Base-by-base conservation (phyloP, 129 eudicot species). In the Sambucus nigra region DNA sequence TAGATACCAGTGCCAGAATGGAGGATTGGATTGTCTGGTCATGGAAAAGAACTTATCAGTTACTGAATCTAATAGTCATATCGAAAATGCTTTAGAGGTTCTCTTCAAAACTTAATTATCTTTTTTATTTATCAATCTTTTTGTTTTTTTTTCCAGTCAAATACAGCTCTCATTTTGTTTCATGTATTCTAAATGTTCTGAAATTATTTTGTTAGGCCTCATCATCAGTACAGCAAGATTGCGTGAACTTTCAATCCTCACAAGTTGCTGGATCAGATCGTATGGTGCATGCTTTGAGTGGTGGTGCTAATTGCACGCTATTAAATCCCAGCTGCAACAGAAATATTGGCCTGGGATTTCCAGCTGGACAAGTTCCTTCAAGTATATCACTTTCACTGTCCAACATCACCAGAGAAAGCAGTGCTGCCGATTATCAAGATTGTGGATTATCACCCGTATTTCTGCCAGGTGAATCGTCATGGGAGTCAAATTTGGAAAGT, bases 341-440 rank as follows among this genome's bases (percentile, higher is more conserved):
- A 51, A 76, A 40, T 59, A 66, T 64, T 57, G 59, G 63, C 58
- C 55, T 83, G 14, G 72, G 72, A 3, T 76, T 72, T 52, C 73
- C 80, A 0, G 21, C 60, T 25, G 82, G 66, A 42, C 70, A 50
- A 52, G 66, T 61, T 41, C 73, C 54, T 50, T 52, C 67, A 5
- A 72, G 66, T 52, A 53, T 76, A 27, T 57, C 84, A 14, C 71
- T 80, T 33, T 31, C 94, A 4, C 51, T 79, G 21, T 66, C 94
- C 10, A 80, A 69, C 57, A 55, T 75, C 39, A 76, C 75, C 2
- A 82, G 84, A 14, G 94, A 84, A 62, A 84, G 80, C 51, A 73
- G 63, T 59, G 94, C 59, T 39, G 53, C 84, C 27, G 79, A 80
- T 48, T 84, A 70, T 68, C 94, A 84, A 64, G 88, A 79, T 59